A percentile compares a stretch with the other conserved stretches of the same genome.
Evolutionary conservation across 78 protist species (phyloP).

Genomic region (Protostelium mycophagum): DNA sequence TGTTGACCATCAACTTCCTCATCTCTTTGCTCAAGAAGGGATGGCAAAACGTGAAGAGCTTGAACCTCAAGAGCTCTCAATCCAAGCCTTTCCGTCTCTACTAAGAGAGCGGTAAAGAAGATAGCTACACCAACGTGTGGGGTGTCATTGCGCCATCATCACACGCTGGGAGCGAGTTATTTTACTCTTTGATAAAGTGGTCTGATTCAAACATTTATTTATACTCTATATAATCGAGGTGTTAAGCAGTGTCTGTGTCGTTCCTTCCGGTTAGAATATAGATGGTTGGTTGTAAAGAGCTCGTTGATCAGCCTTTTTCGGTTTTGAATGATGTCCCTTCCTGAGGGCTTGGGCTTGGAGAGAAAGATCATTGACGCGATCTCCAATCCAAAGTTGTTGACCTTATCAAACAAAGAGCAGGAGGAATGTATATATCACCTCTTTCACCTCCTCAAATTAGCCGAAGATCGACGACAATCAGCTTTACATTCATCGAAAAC

Average conservation of each 20-base stretch:
- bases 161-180: neutral
- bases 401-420: neutral
- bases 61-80: conserved; percentile 97
- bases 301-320: too few relatives aligned
- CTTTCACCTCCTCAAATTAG: neutral
- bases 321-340: too few relatives aligned
- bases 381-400: neutral
- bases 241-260: too few relatives aligned
- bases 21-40: conserved; percentile 99
- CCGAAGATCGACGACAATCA: neutral
- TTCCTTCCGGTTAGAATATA: too few relatives aligned
- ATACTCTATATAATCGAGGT: too few relatives aligned
- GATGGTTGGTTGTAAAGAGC: too few relatives aligned
- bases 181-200: neutral
- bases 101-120: conserved; percentile 32
- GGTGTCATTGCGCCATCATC: neutral
- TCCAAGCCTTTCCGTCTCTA: conserved; percentile 88
- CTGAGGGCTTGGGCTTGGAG: too few relatives aligned
- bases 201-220: neutral
- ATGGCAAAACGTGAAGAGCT: conserved; percentile 98
- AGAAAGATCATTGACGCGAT: too few relatives aligned
- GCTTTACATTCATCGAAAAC: neutral
- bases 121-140: neutral
- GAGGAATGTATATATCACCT: neutral
- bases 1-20: conserved; percentile 94